Evolutionary conservation across 2,329 filamentous ascomycete species (phyloP).

Genomic region (Epichloe brachyelytri): DNA sequence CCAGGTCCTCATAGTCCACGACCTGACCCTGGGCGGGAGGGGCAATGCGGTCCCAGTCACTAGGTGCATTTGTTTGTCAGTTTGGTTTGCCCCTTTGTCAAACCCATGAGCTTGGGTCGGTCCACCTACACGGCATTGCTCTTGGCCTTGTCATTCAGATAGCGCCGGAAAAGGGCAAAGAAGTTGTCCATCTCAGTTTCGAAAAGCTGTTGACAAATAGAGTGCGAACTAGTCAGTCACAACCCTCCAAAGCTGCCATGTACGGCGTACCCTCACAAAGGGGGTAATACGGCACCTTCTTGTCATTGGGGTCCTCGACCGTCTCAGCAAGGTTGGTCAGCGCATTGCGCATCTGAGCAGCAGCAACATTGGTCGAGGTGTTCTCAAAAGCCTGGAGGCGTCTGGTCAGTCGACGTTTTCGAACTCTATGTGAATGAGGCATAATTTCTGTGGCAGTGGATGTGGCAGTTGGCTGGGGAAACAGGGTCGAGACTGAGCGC

Average conservation of each 20-base stretch:
- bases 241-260: background rate
- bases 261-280: background rate
- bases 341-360: constrained; percentile 97
- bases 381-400: constrained; percentile 82
- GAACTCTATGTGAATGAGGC: background rate
- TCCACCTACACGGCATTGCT: constrained; percentile 66
- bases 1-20: constrained; percentile 82
- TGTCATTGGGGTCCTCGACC: constrained; percentile 66
- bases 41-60: constrained; percentile 93
- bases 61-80: constrained; percentile 22
- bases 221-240: constrained; percentile 1
- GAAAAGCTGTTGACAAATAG: constrained; percentile 50
- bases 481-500: background rate
- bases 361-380: constrained; percentile 94
- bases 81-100: background rate
- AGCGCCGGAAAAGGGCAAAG: constrained; percentile 95
- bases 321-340: constrained; percentile 86
- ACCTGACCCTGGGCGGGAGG: constrained; percentile 90
- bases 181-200: constrained; percentile 99
- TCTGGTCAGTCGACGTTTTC: constrained; percentile 13
- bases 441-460: background rate
- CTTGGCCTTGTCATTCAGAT: constrained; percentile 98
- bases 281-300: constrained; percentile 53
- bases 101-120: background rate
- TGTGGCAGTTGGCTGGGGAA: background rate